phyloP scores from a whole-genome alignment of 768 basidiomycete species.

The Melanogaster broomeanus region DNA sequence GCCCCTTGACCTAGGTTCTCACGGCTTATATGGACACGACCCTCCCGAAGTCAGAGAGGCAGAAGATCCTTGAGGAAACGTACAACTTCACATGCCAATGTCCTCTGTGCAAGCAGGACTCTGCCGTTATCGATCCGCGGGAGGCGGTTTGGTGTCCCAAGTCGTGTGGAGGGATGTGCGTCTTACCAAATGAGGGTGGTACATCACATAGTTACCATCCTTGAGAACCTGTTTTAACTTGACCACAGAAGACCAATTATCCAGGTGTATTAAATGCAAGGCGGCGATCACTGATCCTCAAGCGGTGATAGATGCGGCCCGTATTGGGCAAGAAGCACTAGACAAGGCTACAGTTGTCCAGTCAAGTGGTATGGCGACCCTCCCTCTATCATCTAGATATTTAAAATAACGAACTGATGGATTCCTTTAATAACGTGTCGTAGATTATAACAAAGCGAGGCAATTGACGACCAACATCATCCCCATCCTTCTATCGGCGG shows the following conservation, averaged over 20 bases:
- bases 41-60: slow-evolving; percentile 57
- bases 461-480: slow-evolving; percentile 67
- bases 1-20: slow-evolving; percentile 51
- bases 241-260: slow-evolving; percentile 44
- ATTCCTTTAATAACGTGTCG: background rate
- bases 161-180: slow-evolving; percentile 64
- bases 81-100: slow-evolving; percentile 84
- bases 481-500: slow-evolving; percentile 59
- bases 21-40: slow-evolving; percentile 89
- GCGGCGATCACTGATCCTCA: slow-evolving; percentile 48
- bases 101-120: slow-evolving; percentile 44
- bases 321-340: slow-evolving; percentile 72
- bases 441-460: slow-evolving; percentile 60
- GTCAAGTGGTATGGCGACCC: slow-evolving; percentile 46
- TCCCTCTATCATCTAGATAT: background rate
- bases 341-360: slow-evolving; percentile 71
- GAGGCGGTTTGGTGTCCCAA: slow-evolving; percentile 71
- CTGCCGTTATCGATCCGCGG: slow-evolving; percentile 54
- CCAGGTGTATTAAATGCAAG: slow-evolving; percentile 58
- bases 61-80: slow-evolving; percentile 59
- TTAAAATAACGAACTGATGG: background rate
- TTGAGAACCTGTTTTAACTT: background rate
- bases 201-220: background rate
- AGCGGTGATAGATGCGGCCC: slow-evolving; percentile 60
- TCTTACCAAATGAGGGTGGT: slow-evolving; percentile 61